Percentiles rank a stretch among this genome's conserved stretches.
These are phyloP conservation scores for Phlyctochytrium bullatum DNA, from an alignment of 192 early-diverging fungal species.

Conservation along the genomic window DNA sequence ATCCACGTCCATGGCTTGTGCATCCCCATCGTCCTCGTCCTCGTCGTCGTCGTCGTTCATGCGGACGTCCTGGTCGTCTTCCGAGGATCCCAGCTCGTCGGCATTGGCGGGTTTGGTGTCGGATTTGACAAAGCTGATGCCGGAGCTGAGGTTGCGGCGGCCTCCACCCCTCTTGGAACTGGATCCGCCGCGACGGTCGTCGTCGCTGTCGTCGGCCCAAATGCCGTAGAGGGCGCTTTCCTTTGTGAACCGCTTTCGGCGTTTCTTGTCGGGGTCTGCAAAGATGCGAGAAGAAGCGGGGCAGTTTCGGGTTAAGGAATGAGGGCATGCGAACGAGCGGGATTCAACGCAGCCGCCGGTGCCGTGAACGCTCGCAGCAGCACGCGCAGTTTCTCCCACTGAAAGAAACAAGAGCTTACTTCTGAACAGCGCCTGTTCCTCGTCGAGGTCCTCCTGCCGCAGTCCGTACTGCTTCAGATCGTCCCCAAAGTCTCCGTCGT, in stretches of 20 bases:
- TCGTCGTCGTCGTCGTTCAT: background rate
- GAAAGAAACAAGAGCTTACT: background rate
- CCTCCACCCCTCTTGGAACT: slow-evolving; percentile 1
- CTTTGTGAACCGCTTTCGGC: slow-evolving; percentile 49
- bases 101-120: too few species aligned
- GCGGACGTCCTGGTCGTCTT: slow-evolving; percentile 5
- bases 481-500: slow-evolving; percentile 5
- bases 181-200: background rate
- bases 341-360: background rate
- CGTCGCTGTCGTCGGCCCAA: slow-evolving; percentile 49
- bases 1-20: too few species aligned
- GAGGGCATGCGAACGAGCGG: too few species aligned
- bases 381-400: background rate
- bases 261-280: slow-evolving; percentile 3
- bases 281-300: background rate
- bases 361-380: background rate
- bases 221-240: slow-evolving; percentile 61
- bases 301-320: too few species aligned
- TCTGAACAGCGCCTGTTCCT: slow-evolving; percentile 51
- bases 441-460: slow-evolving; percentile 50
- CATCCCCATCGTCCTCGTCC: slow-evolving; percentile 11
- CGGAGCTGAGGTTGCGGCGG: too few species aligned
- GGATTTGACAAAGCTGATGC: slow-evolving; percentile 10
- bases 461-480: slow-evolving; percentile 37
- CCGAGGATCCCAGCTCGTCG: too few species aligned